Base-by-base conservation (phyloP, 352 stramenopile species). In the Phytophthora nicotianae region DNA sequence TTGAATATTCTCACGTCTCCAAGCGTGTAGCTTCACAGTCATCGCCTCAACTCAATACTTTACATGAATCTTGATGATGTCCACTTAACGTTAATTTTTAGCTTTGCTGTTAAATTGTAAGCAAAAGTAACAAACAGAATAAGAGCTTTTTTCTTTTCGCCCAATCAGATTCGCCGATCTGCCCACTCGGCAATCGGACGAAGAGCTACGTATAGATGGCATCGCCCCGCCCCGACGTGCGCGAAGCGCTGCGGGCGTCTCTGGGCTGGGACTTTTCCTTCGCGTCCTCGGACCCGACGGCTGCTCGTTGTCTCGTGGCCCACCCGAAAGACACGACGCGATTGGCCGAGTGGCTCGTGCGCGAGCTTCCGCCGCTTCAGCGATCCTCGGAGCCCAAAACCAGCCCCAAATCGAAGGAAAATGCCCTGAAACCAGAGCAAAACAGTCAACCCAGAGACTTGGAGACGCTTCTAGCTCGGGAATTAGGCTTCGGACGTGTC, bases 221-320 rank as follows among this genome's bases (percentile, higher is more conserved):
- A 21, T 38, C 45, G 48, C 48, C 29, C n/a, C 17, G 27, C 29
- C 29, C 23, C 8, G 72, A 87, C 43, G 63, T 90, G 37, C 75
- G 76, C 29, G 61, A 65, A 6, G 62, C 58, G 14, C 62, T 89
- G 48, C 46, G 52, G 24, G 29, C 47, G 43, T 43, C 66, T 60
- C 58, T 91, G 24, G 65, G 59, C 55, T 88, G 76, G 67, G 47
- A 70, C 29, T 86, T 83, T 41, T 74, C 76, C n/a, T 91, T 79
- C 64, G 59, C 69, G 35, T 83, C 74, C 9, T 66, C 50, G 0
- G 75, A 88, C 40, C 54, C 77, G 8, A 20, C 29, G 0, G 65
- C 79, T 27, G 70, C 72, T 45, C 83, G 83, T 6, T 88, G 79
- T 23, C 65, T 91, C 5, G 75, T 90, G 24, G 47, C 68, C 35